Base-by-base conservation (phyloP, 495 filamentous ascomycete species). In the Aspergillus wentii region DNA sequence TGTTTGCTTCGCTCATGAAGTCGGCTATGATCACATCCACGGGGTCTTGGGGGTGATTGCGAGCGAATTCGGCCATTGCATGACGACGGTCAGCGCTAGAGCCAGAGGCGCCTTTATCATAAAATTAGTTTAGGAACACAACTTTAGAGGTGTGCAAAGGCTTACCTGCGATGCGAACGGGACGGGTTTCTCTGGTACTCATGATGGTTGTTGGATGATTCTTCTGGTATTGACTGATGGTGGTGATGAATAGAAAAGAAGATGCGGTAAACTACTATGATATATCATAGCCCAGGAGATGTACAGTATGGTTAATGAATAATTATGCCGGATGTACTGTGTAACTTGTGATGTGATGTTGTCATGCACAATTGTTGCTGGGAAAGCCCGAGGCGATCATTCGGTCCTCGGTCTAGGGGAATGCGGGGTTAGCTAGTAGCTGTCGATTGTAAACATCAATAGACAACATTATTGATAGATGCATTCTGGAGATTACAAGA, bases 1-100 rank as follows among this genome's bases (percentile, higher is more conserved):
- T 76, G 39, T 75, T 76, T 23, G 61, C 66, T 44, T 79, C 74
- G 38, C 62, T 69, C 73, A 79, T 74, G 57, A 71, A 78, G 48
- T 79, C 75, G 9, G 72, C 74, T 15, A 68, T 71, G 17, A 79
- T 72, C 10, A 79, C 69, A 54, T 78, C 74, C 21, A 78, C 59
- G 0, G 68, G 72, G 26, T 77, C 74, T 25, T 46, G 54, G n/a
- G 63, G 56, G 33, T 60, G 50, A 38, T 74, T 66, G 10, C 51
- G 54, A 7, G 75, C 74, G 41, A 79, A 69, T 29, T 67, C 57
- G 8, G 61, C 57, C 44, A 79, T 75, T 10, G 72, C 75, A 64
- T 74, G 61, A 29, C 74, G 72, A 8, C 75, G 70, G 49, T 78
- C 75, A 13, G 71, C 71, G n/a, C 67, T 62, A 41, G 71, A 69